Percentiles rank a stretch among this genome's conserved stretches.
Evolutionary conservation across 2,329 filamentous ascomycete species (phyloP).

Genomic region (Fusarium oligoseptatum): DNA sequence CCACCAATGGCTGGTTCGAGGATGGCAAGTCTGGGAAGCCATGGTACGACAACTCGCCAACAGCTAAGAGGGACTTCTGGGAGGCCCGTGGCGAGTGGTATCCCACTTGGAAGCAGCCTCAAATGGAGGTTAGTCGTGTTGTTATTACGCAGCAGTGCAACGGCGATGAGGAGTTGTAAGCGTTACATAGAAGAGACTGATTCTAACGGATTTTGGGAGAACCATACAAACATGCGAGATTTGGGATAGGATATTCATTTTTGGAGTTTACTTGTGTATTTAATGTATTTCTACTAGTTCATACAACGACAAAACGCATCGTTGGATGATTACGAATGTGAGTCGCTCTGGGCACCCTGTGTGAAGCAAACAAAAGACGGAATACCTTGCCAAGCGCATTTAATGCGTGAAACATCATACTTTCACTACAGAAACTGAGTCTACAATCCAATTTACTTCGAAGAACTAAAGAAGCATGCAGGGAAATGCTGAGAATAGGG

Average conservation of each 20-base stretch:
- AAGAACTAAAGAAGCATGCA: not conserved
- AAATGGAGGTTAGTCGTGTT: constrained; percentile 78
- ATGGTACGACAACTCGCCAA: constrained; percentile 78
- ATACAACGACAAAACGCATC: not conserved
- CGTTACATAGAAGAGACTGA: not conserved
- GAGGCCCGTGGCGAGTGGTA: constrained; percentile 73
- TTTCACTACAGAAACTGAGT: not conserved
- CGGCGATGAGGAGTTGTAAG: constrained; percentile 65
- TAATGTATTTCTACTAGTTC: not conserved
- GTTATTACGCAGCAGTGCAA: constrained; percentile 79
- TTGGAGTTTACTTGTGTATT: not conserved
- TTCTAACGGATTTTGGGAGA: not conserved
- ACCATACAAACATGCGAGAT: not conserved
- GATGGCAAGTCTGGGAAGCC: constrained; percentile 80
- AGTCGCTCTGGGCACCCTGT: no score
- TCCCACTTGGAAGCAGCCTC: constrained; percentile 77
- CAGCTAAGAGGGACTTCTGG: constrained; percentile 84
- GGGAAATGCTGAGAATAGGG: not conserved
- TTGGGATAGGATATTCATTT: not conserved
- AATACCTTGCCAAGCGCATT: not conserved
- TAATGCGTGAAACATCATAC: not conserved
- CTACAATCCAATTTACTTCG: not conserved
- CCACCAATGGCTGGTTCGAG: constrained; percentile 86
- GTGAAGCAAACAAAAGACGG: not conserved
- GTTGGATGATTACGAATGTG: no score